A percentile compares a stretch with the other conserved stretches of the same genome.
phyloP scores from a whole-genome alignment of 2,329 filamentous ascomycete genomes.

The Teratosphaeriaceae sp. region DNA sequence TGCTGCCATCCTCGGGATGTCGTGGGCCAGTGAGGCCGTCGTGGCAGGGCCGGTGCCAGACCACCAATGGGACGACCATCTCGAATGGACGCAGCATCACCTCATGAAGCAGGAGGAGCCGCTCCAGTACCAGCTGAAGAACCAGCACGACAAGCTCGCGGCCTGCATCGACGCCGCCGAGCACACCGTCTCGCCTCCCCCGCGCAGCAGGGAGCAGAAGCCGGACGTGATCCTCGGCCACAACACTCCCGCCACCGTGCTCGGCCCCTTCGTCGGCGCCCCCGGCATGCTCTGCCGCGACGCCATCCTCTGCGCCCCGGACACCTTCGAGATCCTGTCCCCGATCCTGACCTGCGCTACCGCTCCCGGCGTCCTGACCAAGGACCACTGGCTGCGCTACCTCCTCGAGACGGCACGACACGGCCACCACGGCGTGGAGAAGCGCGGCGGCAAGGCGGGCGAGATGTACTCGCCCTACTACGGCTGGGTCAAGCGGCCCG shows the following conservation, averaged over 20 bases:
- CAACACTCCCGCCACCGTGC: not conserved
- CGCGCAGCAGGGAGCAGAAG: not conserved
- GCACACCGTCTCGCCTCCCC: not conserved
- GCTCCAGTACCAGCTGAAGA: not conserved
- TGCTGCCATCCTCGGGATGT: conserved; percentile 1
- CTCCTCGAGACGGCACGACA: not conserved
- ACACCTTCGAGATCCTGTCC: not conserved
- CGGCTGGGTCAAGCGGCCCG: not conserved
- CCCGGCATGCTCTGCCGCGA: not conserved
- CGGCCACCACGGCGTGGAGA: not conserved
- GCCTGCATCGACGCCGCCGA: too few species aligned
- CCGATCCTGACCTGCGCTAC: not conserved
- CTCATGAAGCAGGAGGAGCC: not conserved
- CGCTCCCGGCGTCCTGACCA: not conserved
- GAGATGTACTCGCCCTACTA: not conserved
- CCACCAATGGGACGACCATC: not conserved
- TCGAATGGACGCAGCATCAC: not conserved
- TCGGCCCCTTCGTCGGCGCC: conserved; percentile 1
- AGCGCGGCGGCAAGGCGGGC: not conserved
- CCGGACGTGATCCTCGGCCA: not conserved
- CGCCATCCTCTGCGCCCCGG: not conserved
- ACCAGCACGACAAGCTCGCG: not conserved
- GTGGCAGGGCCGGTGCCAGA: too few species aligned
- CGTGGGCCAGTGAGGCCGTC: not conserved
- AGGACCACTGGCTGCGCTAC: not conserved